A percentile compares a stretch with the other conserved stretches of the same genome.
phyloP scores from a whole-genome alignment of 306 rosid genomes.

The Aeschynomene evenia region DNA sequence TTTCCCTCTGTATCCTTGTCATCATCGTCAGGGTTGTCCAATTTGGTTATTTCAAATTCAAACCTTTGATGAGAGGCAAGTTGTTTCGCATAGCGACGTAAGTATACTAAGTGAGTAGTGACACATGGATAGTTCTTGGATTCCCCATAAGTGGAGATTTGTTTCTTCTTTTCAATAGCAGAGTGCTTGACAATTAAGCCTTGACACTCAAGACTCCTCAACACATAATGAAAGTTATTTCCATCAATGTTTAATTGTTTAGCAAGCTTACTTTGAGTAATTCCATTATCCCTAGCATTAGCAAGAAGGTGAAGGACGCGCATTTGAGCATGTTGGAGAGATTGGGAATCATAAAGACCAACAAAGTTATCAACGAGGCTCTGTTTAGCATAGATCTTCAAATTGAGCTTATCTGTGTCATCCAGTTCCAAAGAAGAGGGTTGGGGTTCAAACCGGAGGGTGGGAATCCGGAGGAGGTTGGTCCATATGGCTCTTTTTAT shows the following conservation, averaged over 20 bases:
- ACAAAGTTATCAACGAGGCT: constrained; percentile 56
- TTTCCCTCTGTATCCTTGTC: constrained; percentile 19
- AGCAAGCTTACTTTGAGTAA: constrained; percentile 73
- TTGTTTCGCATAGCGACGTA: constrained; percentile 67
- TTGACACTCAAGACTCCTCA: constrained; percentile 74
- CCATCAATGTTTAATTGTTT: constrained; percentile 64
- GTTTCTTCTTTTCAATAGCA: constrained; percentile 69
- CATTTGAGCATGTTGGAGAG: constrained; percentile 46
- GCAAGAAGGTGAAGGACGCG: constrained; percentile 70
- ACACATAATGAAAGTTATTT: constrained; percentile 62
- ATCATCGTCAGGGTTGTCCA: constrained; percentile 26
- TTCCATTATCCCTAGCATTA: constrained; percentile 60
- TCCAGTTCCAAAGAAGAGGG: constrained; percentile 11
- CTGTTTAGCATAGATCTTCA: constrained; percentile 53
- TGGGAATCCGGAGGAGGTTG: constrained; percentile 61
- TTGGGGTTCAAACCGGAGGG: constrained; percentile 51
- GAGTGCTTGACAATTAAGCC: constrained; percentile 71
- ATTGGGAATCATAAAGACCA: constrained; percentile 67
- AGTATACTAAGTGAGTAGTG: constrained; percentile 72
- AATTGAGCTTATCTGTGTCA: constrained; percentile 47
- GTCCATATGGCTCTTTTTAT: constrained; percentile 60
- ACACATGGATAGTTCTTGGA: constrained; percentile 44
- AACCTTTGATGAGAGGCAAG: constrained; percentile 65
- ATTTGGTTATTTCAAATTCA: constrained; percentile 60
- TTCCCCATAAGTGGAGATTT: constrained; percentile 45